phyloP scores from a whole-genome alignment of 2,329 filamentous ascomycete genomes.

The Talaromyces islandicus region DNA sequence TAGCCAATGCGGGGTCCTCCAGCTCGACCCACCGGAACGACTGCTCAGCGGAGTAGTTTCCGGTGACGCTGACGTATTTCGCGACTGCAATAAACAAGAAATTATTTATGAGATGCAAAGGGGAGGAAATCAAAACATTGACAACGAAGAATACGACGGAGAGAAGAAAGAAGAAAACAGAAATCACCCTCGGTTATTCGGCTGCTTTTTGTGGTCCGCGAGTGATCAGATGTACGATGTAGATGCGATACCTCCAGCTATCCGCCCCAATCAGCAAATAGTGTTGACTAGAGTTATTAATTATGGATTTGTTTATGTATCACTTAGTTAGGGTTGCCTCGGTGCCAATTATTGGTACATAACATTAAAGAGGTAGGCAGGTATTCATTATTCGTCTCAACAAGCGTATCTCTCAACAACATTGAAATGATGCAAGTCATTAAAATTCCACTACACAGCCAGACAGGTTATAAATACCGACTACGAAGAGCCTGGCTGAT shows the following conservation, averaged over 20 bases:
- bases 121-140: background rate
- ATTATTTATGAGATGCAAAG: background rate
- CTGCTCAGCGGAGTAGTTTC: background rate
- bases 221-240: constrained; percentile 7
- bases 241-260: constrained; percentile 1
- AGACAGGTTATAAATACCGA: constrained; percentile 36
- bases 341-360: background rate
- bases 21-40: background rate
- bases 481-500: constrained; percentile 51
- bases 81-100: background rate
- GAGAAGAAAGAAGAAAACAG: background rate
- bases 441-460: background rate
- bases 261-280: background rate
- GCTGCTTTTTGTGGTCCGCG: background rate
- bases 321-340: background rate
- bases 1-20: background rate
- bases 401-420: background rate
- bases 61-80: background rate
- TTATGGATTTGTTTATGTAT: background rate
- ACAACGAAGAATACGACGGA: background rate
- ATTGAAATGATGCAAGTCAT: background rate
- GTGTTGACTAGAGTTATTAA: too few species aligned
- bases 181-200: background rate
- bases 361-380: background rate
- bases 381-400: background rate